Evolutionary conservation across 164 flowering plant species (phyloP).

Genomic region (Vitis riparia): DNA sequence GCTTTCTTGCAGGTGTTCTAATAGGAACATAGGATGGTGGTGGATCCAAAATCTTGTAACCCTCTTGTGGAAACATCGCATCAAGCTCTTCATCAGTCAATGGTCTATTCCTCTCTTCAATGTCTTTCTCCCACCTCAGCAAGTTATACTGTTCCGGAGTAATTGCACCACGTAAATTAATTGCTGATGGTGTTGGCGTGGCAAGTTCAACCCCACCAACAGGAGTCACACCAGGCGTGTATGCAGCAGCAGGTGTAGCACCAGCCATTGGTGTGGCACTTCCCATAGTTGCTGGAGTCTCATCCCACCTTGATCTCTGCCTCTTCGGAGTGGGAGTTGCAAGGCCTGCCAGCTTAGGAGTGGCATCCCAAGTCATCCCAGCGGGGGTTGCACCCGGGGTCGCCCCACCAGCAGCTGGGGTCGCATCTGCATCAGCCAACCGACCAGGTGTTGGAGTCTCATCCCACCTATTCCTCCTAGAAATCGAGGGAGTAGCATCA

Average conservation of each 20-base stretch:
- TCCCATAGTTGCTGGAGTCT: constrained; percentile 94
- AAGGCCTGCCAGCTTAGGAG: constrained; percentile 85
- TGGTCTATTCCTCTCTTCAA: constrained; percentile 94
- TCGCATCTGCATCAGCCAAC: constrained; percentile 82
- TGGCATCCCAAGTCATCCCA: constrained; percentile 99
- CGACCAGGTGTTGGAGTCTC: constrained; percentile 99
- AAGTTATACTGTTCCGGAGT: constrained; percentile 96
- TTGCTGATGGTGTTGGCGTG: constrained; percentile 82
- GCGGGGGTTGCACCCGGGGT: constrained; percentile 98
- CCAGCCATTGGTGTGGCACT: constrained; percentile 89
- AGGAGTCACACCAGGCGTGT: constrained; percentile 93
- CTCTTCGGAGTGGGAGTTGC: constrained; percentile 96
- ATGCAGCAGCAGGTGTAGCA: constrained; percentile 78
- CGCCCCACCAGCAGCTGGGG: constrained; percentile 81
- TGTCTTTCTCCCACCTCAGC: constrained; percentile 96
- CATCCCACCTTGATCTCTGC: constrained; percentile 98
- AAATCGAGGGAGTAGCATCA: constrained; percentile 75
- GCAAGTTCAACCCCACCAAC: constrained; percentile 84
- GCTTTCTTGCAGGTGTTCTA: constrained; percentile 96
- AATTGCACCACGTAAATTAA: constrained; percentile 64
- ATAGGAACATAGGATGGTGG: constrained; percentile 94
- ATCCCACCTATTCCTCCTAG: constrained; percentile 91
- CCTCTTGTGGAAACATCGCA: constrained; percentile 91
- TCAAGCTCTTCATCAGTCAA: constrained; percentile 98
- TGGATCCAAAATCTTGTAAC: constrained; percentile 89